phyloP scores from a whole-genome alignment of 495 filamentous ascomycete genomes.

The Amphirosellinia nigrospora region DNA sequence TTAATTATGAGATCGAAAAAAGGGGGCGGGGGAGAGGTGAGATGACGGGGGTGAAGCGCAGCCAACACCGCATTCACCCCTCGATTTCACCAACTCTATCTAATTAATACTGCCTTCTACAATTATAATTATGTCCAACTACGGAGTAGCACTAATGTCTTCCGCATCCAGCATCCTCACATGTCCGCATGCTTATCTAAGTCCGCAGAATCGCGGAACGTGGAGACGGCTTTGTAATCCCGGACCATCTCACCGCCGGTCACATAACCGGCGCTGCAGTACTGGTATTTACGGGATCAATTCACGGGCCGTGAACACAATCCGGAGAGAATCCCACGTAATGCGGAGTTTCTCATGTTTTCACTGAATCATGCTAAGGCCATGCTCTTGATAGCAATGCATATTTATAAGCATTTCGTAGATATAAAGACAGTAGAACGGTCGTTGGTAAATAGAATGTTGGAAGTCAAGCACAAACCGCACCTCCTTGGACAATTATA shows the following conservation, averaged over 20 bases:
- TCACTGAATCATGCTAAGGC: neutral
- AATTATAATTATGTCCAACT: neutral
- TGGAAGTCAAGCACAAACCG: neutral
- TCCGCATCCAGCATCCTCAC: neutral
- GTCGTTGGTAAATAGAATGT: neutral
- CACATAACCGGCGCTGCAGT: neutral
- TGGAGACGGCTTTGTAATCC: neutral
- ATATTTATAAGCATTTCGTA: neutral
- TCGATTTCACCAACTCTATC: no score
- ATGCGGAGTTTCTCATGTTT: neutral
- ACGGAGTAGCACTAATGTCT: neutral
- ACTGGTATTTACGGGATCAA: neutral
- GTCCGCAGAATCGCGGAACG: slow-evolving; percentile 3
- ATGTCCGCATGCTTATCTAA: neutral
- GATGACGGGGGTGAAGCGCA: neutral
- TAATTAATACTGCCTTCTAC: neutral
- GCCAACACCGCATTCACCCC: no score
- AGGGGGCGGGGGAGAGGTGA: no score
- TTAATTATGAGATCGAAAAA: neutral
- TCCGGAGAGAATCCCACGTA: neutral
- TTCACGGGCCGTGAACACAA: neutral
- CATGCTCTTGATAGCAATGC: neutral
- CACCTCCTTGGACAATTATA: neutral
- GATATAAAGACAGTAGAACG: neutral
- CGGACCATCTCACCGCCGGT: neutral